Conservation (phyloP, 75 land plant species). For the Selaginella tamariscina region DNA sequence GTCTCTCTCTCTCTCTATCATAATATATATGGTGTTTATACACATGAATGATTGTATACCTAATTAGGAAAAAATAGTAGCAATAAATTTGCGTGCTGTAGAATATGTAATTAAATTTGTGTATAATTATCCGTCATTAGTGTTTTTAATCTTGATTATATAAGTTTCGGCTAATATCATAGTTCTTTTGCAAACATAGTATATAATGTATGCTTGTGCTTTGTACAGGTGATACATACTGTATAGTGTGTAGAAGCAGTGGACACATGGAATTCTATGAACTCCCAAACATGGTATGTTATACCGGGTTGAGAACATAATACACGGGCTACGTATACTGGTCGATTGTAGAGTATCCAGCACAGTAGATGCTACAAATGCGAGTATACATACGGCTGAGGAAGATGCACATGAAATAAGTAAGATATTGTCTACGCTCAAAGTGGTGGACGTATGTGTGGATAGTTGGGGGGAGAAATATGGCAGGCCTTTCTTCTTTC, state of each 20-base stretch:
- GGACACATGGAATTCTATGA: conserved; percentile 79
- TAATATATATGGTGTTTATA: too few relatives aligned
- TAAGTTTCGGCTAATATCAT: too few relatives aligned
- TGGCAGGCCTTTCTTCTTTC: conserved; percentile 78
- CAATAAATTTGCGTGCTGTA: too few relatives aligned
- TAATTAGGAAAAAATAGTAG: too few relatives aligned
- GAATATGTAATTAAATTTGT: too few relatives aligned
- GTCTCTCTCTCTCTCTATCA: too few relatives aligned
- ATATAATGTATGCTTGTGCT: too few relatives aligned
- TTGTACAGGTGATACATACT: conserved; percentile 79
- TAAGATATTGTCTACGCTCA: conserved; percentile 24
- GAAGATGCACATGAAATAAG: conserved; percentile 6
- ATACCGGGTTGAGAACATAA: conserved; percentile 61
- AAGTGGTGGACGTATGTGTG: conserved; percentile 71
- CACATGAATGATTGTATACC: too few relatives aligned
- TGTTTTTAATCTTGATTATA: too few relatives aligned
- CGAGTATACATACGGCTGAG: conserved; percentile 7
- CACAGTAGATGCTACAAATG: not conserved
- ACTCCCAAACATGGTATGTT: conserved; percentile 76
- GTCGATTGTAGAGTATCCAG: conserved; percentile 36
- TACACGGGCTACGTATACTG: conserved; percentile 56
- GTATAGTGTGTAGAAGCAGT: conserved; percentile 67
- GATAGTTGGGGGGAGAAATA: conserved; percentile 76
- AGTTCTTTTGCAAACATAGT: too few relatives aligned
- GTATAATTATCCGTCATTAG: too few relatives aligned